phyloP scores from a whole-genome alignment of 2,329 filamentous ascomycete species.

The Aspergillus sp. region DNA sequence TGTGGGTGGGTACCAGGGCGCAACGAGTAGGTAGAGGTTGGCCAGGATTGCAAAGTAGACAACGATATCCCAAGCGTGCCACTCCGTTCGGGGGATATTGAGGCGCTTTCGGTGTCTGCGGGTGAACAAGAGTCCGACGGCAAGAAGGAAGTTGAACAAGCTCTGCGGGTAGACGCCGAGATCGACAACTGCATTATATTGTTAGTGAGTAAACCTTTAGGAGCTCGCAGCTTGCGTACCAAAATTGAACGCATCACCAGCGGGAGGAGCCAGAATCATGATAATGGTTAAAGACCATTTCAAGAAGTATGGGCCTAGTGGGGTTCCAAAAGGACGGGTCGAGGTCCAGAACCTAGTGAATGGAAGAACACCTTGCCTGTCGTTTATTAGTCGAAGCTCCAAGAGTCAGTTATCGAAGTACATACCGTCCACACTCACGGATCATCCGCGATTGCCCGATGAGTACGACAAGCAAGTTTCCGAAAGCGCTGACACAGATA shows the following conservation, averaged over 20 bases:
- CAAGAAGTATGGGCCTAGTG: slow-evolving; percentile 61
- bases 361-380: slow-evolving; percentile 64
- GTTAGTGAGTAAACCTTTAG: slow-evolving; percentile 3
- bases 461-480: slow-evolving; percentile 61
- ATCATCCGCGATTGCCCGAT: slow-evolving; percentile 62
- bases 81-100: slow-evolving; percentile 55
- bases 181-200: slow-evolving; percentile 55
- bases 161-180: slow-evolving; percentile 62
- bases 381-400: not conserved
- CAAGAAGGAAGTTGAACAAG: slow-evolving; percentile 63
- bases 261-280: slow-evolving; percentile 65
- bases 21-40: slow-evolving; percentile 66
- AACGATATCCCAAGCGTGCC: slow-evolving; percentile 62
- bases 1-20: slow-evolving; percentile 73
- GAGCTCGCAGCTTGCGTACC: slow-evolving; percentile 37
- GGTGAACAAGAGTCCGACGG: slow-evolving; percentile 62
- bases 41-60: slow-evolving; percentile 64
- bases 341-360: slow-evolving; percentile 66
- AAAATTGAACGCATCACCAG: slow-evolving; percentile 69
- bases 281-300: slow-evolving; percentile 63
- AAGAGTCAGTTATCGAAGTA: not conserved
- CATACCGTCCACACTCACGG: slow-evolving; percentile 61
- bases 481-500: slow-evolving; percentile 62
- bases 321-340: slow-evolving; percentile 67
- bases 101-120: slow-evolving; percentile 59